Evolutionary conservation across 805 yeast species (phyloP).

Genomic region (Zygosaccharomyces rouxii): DNA sequence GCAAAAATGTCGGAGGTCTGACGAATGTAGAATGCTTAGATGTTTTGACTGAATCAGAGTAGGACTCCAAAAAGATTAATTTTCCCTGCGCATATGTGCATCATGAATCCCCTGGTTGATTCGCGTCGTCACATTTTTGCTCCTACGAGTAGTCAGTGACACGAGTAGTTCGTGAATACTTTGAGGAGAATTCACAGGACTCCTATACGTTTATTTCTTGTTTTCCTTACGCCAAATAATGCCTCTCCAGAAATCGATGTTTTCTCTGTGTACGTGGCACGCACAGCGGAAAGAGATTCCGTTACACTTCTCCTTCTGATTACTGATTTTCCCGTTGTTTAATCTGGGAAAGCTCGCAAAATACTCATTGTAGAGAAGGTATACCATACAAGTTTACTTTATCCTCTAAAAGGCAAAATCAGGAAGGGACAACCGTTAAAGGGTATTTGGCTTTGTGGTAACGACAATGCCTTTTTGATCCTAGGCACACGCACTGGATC

Average conservation of each 20-base stretch:
- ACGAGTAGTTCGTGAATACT: not conserved
- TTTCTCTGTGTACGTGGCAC: not conserved
- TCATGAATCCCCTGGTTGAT: not conserved
- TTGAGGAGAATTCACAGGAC: not conserved
- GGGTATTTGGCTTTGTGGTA: not conserved
- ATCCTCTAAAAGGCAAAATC: not conserved
- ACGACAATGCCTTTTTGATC: no score
- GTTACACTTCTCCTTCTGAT: no score
- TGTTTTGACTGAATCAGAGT: not conserved
- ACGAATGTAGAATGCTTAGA: not conserved
- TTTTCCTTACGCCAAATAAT: not conserved
- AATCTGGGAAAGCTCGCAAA: no score
- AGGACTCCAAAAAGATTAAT: constrained; percentile 1
- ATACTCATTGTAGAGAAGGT: no score
- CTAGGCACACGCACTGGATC: not conserved
- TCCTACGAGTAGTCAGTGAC: not conserved
- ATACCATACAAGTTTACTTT: not conserved
- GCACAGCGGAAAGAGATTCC: not conserved
- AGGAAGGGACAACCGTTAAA: not conserved
- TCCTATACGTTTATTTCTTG: not conserved
- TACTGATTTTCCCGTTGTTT: no score
- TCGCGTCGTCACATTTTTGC: constrained; percentile 6
- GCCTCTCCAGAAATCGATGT: not conserved
- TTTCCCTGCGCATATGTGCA: not conserved
- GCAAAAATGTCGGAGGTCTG: not conserved